Base-by-base conservation (phyloP, 1,284 basidiomycete genomes). In the Cryptococcus deneoformans region DNA sequence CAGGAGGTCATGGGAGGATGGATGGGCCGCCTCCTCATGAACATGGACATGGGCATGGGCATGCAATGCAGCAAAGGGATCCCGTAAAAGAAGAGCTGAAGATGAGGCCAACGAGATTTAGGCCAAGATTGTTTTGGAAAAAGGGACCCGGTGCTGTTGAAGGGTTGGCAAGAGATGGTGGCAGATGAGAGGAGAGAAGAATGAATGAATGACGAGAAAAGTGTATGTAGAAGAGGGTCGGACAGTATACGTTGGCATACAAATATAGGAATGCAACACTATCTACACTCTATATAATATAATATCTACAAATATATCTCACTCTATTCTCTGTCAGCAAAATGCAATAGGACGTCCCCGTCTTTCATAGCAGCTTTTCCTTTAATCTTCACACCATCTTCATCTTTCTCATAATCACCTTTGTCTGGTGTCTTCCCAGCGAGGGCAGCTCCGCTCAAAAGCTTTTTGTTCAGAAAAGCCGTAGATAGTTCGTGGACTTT, bases 401-500 rank as follows among this genome's bases (percentile, higher is more conserved):
- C 54, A 34, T 59, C 61, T 39, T 56, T 67, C 52, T 52, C 53
- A 10, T 61, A 57, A 1, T 64, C 48, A 4, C 72, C 72, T 1
- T 52, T 34, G 52, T 74, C 71, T 1, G 64, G 59, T 20, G 48
- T 53, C 46, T 67, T 57, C 6, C 61, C 68, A 24, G 53, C 42
- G 6, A 74, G 46, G 20, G 55, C 50, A 0, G 57, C 55, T 20
- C 20, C 20, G 20, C 0, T 48, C 46, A n/a, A 56, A 44, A 9
- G 24, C 20, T 20, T 20, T 56, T 56, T 52, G 60, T 56, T 42
- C 1, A 75, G 50, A 56, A 71, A 69, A 4, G 63, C 62, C 36
- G 55, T 56, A 1, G 69, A 65, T 7, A 77, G 62, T 16, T 59
- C 58, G 59, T 77, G 66, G 4, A 72, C 65, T n/a, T 62, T 69